Evolutionary conservation across 164 flowering plant genomes (phyloP).

Genomic region (Chloranthus sessilifolius): DNA sequence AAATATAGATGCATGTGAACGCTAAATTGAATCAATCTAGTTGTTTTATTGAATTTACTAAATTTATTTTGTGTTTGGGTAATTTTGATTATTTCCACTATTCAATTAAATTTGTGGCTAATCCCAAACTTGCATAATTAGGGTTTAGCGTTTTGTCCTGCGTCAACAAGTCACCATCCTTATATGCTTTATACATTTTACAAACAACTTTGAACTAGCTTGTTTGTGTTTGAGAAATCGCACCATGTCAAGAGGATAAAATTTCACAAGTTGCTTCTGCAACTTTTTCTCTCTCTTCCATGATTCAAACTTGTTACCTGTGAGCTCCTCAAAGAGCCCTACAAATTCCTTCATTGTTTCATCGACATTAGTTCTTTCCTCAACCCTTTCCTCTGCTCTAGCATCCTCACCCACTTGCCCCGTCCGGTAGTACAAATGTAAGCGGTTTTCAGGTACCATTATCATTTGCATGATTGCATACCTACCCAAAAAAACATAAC

Average conservation of each 20-base stretch:
- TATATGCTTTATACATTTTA: too few species aligned
- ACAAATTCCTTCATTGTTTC: slow-evolving; percentile 52
- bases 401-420: slow-evolving; percentile 60
- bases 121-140: too few species aligned
- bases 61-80: too few species aligned
- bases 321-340: slow-evolving; percentile 57
- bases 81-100: too few species aligned
- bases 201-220: too few species aligned
- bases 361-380: slow-evolving; percentile 45
- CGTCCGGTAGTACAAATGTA: slow-evolving; percentile 66
- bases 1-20: too few species aligned
- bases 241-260: slow-evolving; percentile 77
- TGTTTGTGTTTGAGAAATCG: too few species aligned
- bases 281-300: slow-evolving; percentile 84
- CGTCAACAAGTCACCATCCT: too few species aligned
- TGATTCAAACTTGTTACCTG: slow-evolving; percentile 76
- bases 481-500: slow-evolving; percentile 22
- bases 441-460: slow-evolving; percentile 39
- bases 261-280: slow-evolving; percentile 43
- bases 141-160: too few species aligned
- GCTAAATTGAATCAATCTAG: too few species aligned
- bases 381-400: slow-evolving; percentile 58
- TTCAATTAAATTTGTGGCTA: too few species aligned
- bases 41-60: too few species aligned
- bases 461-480: slow-evolving; percentile 66